Base-by-base conservation (phyloP, 768 basidiomycete species). In the Chalciporus piperatus region DNA sequence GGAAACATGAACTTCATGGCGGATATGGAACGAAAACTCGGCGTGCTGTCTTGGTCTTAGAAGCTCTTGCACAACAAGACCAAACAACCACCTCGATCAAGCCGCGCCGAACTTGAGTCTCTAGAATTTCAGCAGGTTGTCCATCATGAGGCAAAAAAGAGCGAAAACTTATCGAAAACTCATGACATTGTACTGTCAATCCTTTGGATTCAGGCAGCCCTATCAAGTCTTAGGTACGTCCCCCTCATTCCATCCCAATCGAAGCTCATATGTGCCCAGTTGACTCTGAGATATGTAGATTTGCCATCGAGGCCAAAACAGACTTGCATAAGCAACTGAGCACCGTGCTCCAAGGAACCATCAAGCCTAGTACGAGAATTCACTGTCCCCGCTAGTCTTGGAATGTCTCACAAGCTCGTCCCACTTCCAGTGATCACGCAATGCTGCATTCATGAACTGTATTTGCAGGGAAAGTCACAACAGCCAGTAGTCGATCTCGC, bases 111-210 rank as follows among this genome's bases (percentile, higher is more conserved):
- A n/a, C n/a, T n/a, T n/a, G n/a, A 23, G 23, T 20, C n/a, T 27
- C 41, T 41, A 22, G 16, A 23, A 32, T 22, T 6, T 0, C 22
- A 22, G 38, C 27, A 46, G 7, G 30, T 12, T 14, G 38, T 19
- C 37, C 51, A 68, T 59, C 33, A 99, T 99, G 97, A 79, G 94
- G 49, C 92, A 97, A 73, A 97, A 92, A 72, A 80, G 97, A 66
- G 92, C 94, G 23, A 99, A 99, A 71, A 82, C 86, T 1, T 98
- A 98, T 72, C 82, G 87, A 58, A 93, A 93, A 66, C 87, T 96
- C 47, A 98, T 99, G 95, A 79, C 84, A 14, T 73, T 95, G 44
- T 98, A 98, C 67, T 81, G 78, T 54, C 80, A 87, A 68, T 78
- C 85, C 2, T 98, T 98, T 69, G 89, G 89, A 6, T 98, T 98